These are phyloP conservation scores for Ophiostoma novo-ulmi DNA, from an alignment of 2,329 filamentous ascomycete species.

Conservation along the genomic window DNA sequence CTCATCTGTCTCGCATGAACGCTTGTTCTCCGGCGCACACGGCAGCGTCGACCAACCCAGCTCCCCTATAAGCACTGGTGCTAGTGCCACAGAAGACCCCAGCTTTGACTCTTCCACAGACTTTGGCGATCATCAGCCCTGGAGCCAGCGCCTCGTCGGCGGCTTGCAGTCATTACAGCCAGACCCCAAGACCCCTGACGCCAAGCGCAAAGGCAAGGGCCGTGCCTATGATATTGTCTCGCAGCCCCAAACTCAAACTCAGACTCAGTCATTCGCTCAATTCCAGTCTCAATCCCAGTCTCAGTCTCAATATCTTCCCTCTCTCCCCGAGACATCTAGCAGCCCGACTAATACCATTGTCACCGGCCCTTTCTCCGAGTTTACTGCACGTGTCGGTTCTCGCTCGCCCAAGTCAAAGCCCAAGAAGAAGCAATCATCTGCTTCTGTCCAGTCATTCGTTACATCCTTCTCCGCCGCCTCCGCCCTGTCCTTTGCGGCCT, in stretches of 20 bases:
- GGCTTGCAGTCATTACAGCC: constrained; percentile 50
- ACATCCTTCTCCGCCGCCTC: constrained; percentile 9
- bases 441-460: constrained; percentile 34
- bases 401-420: constrained; percentile 26
- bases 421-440: constrained; percentile 29
- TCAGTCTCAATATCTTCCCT: constrained; percentile 30
- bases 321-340: constrained; percentile 35
- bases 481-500: constrained; percentile 38
- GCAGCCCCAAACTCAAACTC: constrained; percentile 10
- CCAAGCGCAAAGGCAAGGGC: constrained; percentile 37
- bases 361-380: constrained; percentile 12
- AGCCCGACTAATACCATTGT: constrained; percentile 18
- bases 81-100: not conserved
- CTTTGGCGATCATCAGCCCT: constrained; percentile 36
- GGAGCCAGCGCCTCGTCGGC: constrained; percentile 51
- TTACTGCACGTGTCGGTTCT: not conserved
- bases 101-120: not conserved
- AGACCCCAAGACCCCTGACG: constrained; percentile 43
- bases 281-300: constrained; percentile 1
- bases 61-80: constrained; percentile 40
- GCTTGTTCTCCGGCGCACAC: constrained; percentile 44
- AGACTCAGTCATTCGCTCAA: constrained; percentile 13
- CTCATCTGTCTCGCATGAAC: constrained; percentile 47
- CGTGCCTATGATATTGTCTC: constrained; percentile 25
- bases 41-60: constrained; percentile 46